Base-by-base conservation (phyloP, 805 yeast genomes). In the Nakazawaea pomicola region DNA sequence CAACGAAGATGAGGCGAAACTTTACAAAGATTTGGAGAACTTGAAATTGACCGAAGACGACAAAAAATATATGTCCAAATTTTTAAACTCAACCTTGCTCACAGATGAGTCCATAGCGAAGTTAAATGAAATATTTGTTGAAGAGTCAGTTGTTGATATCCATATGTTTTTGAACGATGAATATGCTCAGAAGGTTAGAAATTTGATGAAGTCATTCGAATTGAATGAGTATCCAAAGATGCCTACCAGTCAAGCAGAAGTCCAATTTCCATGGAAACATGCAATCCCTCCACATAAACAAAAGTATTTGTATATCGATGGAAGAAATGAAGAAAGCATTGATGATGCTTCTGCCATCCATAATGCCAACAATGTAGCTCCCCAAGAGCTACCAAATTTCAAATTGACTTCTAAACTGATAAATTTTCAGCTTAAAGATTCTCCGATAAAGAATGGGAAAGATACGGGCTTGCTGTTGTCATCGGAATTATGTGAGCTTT, bases 241-340 rank as follows among this genome's bases (percentile, higher is more conserved):
- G 55, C 95, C 96, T 4, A 62, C 62, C 27, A 60, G 54, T 1
- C 70, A 81, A 11, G 51, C 58, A 1, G 84, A 84, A 20, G 75
- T 85, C 1, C 40, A 56, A 8, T 66, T 59, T 36, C 96, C 96
- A 6, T 93, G 99, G 99, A 80, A 83, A 47, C 70, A 89, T 30
- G 93, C 97, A 1, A 75, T 83, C 36, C 98, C 99, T 7, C 93
- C 97, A 7, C 98, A 91, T 56, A 88, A 93, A 57, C 90, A 89
- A 64, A 67, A 96, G 47, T 93, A 72, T 56, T 59, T 88, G 67
- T 91, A 88, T 56, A 69, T 90, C 24, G 95, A 87, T 55, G 91
- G 91, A 3, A 64, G 66, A 42, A 56, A 68, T 10, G 45, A 52
- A 7, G 57, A 58, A 45, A 60, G 57, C 4, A 57, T 69, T 33